Evolutionary conservation across 2,329 filamentous ascomycete species (phyloP).

Genomic region (Aspergillus ruber): DNA sequence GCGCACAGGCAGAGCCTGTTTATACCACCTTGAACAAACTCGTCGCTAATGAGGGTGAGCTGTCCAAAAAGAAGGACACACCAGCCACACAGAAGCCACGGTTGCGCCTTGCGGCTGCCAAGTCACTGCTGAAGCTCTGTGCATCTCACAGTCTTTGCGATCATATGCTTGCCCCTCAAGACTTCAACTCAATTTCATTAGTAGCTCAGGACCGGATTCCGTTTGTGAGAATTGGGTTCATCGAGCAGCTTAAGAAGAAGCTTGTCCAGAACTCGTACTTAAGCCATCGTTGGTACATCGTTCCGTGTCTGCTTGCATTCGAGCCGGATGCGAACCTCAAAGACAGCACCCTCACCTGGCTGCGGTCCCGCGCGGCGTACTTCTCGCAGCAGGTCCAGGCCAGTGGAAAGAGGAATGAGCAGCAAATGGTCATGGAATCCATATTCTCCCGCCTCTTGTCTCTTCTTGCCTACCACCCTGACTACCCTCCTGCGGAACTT

Average conservation of each 20-base stretch:
- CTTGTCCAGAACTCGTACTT: conserved; percentile 56
- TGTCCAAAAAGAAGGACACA: conserved; percentile 68
- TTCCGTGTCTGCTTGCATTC: conserved; percentile 85
- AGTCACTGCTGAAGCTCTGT: conserved; percentile 77
- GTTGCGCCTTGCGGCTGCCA: conserved; percentile 75
- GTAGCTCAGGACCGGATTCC: conserved; percentile 71
- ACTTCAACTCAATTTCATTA: conserved; percentile 76
- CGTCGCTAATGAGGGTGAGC: conserved; percentile 68
- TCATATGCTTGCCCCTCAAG: conserved; percentile 60
- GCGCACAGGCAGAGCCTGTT: conserved; percentile 56
- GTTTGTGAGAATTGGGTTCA: conserved; percentile 70
- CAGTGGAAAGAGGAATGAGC: conserved; percentile 33
- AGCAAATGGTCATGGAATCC: conserved; percentile 68
- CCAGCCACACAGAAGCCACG: conserved; percentile 71
- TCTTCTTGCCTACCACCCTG: conserved; percentile 86
- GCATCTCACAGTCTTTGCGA: conserved; percentile 66
- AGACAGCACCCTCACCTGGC: conserved; percentile 75
- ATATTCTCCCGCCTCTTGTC: conserved; percentile 78
- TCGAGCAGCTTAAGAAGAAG: conserved; percentile 76
- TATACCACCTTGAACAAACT: conserved; percentile 74
- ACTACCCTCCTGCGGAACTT: conserved; percentile 53
- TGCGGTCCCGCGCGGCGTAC: conserved; percentile 68
- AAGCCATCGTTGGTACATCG: conserved; percentile 78
- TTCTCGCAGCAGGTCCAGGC: conserved; percentile 47
- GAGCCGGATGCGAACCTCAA: conserved; percentile 72